Conservation (phyloP, 164 flowering plant genomes). For the Piper longum region DNA sequence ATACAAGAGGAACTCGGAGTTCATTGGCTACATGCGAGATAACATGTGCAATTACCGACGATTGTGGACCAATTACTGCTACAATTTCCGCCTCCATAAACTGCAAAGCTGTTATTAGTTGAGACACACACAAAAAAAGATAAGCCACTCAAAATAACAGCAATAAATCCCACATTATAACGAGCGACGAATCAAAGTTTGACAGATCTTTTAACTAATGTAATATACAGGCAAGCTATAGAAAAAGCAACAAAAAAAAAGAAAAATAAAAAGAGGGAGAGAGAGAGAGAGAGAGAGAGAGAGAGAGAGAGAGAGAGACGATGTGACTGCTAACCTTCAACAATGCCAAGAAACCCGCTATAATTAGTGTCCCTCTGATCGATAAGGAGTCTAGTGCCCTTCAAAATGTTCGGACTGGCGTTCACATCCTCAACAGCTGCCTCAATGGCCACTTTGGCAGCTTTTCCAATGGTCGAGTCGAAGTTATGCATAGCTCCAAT, state of each 20-base stretch:
- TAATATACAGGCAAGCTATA: background rate
- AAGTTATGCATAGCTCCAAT: slow-evolving; percentile 72
- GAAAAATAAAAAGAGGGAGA: no score
- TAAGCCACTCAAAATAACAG: background rate
- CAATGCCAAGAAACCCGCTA: slow-evolving; percentile 67
- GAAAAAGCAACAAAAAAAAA: background rate
- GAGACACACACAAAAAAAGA: background rate
- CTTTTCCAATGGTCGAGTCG: slow-evolving; percentile 72
- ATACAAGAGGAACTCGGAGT: slow-evolving; percentile 71
- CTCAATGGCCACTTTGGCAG: slow-evolving; percentile 71
- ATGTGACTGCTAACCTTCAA: slow-evolving; percentile 36
- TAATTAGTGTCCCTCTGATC: slow-evolving; percentile 42
- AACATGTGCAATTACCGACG: slow-evolving; percentile 71
- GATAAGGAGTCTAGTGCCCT: slow-evolving; percentile 43
- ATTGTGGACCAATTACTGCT: slow-evolving; percentile 83
- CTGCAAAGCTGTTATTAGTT: slow-evolving; percentile 38
- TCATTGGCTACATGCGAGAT: slow-evolving; percentile 66
- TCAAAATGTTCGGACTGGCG: slow-evolving; percentile 45
- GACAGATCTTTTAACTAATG: no score
- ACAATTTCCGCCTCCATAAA: slow-evolving; percentile 68
- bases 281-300: no score
- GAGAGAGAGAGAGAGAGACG: no score
- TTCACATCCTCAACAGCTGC: slow-evolving; percentile 85
- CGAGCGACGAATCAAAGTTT: no score
- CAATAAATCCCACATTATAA: background rate